Percentiles rank a stretch among this genome's conserved stretches.
phyloP scores from a whole-genome alignment of 1,284 basidiomycete species.

The Fomitopsis palustris region DNA sequence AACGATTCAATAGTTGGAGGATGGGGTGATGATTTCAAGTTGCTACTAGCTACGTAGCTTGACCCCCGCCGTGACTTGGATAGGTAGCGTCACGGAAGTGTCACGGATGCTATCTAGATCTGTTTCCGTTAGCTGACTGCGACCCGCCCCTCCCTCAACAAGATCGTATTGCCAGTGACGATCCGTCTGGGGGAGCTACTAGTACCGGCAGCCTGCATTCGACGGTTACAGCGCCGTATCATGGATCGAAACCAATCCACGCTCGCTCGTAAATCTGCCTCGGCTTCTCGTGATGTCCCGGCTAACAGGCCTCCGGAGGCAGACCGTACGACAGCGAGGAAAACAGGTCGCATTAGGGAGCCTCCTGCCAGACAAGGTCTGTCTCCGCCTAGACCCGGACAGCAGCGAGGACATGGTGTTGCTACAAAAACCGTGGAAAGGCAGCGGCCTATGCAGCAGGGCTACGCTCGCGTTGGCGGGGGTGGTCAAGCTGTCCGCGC shows the following conservation, averaged over 20 bases:
- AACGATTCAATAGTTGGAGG: too few relatives aligned
- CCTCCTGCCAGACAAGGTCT: not conserved
- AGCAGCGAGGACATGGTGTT: not conserved
- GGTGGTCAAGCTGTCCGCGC: not conserved
- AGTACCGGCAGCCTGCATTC: too few relatives aligned
- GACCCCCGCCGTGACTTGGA: too few relatives aligned
- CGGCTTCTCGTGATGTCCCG: not conserved
- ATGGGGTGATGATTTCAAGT: too few relatives aligned
- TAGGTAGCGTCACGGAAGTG: too few relatives aligned
- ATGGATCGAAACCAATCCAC: not conserved
- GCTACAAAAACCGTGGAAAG: not conserved
- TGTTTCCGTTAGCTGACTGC: too few relatives aligned
- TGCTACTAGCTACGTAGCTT: too few relatives aligned
- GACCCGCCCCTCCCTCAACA: too few relatives aligned
- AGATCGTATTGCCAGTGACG: too few relatives aligned
- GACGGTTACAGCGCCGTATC: not conserved
- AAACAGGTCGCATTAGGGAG: not conserved
- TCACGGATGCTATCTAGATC: too few relatives aligned
- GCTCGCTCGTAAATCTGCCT: not conserved
- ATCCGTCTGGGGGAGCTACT: too few relatives aligned
- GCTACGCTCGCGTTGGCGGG: not conserved
- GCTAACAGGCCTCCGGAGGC: not conserved
- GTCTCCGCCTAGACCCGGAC: not conserved
- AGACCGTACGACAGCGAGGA: not conserved
- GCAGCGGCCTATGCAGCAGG: not conserved